A percentile compares a stretch with the other conserved stretches of the same genome.
phyloP scores from a whole-genome alignment of 2,329 filamentous ascomycete species.

The Endothia cerciana region DNA sequence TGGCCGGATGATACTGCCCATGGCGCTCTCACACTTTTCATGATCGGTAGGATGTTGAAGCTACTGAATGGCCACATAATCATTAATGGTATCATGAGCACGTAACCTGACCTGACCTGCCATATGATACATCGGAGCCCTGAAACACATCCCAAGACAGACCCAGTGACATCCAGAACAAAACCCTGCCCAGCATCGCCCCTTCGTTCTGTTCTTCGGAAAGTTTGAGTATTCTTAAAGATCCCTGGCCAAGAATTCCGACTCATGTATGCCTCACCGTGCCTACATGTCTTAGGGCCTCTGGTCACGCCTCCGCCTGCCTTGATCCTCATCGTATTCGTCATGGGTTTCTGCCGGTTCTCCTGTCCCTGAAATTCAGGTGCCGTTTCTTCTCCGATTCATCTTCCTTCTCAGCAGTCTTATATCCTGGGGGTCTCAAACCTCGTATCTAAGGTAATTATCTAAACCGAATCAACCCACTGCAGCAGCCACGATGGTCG shows the following conservation, averaged over 20 bases:
- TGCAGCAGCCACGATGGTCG: constrained; percentile 58
- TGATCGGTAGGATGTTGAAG: too few species aligned
- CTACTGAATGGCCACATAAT: too few species aligned
- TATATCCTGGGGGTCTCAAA: constrained; percentile 44
- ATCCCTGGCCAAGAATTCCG: too few species aligned
- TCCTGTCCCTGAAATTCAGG: neutral
- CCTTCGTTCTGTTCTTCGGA: neutral
- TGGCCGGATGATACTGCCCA: too few species aligned
- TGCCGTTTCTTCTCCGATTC: constrained; percentile 42
- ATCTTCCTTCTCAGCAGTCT: constrained; percentile 38
- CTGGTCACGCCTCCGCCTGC: neutral
- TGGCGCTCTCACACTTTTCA: too few species aligned
- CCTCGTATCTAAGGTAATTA: constrained; percentile 49
- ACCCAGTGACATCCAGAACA: neutral
- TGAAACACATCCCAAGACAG: neutral
- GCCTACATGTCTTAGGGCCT: constrained; percentile 3
- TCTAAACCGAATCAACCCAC: constrained; percentile 60
- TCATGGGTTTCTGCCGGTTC: constrained; percentile 15
- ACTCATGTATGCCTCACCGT: neutral
- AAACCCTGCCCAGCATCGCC: neutral
- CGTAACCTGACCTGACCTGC: too few species aligned
- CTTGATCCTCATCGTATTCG: neutral
- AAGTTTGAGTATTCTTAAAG: neutral
- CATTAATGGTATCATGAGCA: too few species aligned
- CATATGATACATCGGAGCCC: too few species aligned